Evolutionary conservation across 306 rosid genomes (phyloP).

Genomic region (Quercus cerris): DNA sequence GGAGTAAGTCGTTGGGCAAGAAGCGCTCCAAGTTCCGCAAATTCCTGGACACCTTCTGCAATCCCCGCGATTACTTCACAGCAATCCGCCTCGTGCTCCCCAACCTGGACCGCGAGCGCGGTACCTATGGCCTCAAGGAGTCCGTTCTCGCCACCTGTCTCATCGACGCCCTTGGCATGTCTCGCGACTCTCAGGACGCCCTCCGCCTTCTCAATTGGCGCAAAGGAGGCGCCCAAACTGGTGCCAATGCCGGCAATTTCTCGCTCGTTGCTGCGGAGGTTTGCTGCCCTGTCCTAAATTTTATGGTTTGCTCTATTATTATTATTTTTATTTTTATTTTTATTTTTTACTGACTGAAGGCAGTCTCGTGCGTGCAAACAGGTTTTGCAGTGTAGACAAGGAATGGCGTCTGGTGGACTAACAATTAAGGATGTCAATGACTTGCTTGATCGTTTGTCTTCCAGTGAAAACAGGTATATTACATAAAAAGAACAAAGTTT

Average conservation of each 20-base stretch:
- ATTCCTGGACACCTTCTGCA: slow-evolving; percentile 78
- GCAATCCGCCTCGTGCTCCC: slow-evolving; percentile 84
- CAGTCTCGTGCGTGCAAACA: slow-evolving; percentile 17
- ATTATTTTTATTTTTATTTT: not conserved
- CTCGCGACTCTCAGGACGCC: slow-evolving; percentile 82
- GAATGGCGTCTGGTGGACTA: slow-evolving; percentile 71
- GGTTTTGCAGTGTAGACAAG: slow-evolving; percentile 87
- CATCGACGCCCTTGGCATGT: slow-evolving; percentile 79
- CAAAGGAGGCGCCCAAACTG: slow-evolving; percentile 72
- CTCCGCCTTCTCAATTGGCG: slow-evolving; percentile 89
- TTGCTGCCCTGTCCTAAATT: no score
- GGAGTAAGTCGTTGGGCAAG: slow-evolving; percentile 58
- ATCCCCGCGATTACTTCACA: slow-evolving; percentile 47
- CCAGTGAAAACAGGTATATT: slow-evolving; percentile 63
- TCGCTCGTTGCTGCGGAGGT: slow-evolving; percentile 85
- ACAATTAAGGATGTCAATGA: slow-evolving; percentile 76
- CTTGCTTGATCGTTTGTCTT: slow-evolving; percentile 75
- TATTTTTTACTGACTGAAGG: not conserved
- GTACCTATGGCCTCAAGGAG: slow-evolving; percentile 86
- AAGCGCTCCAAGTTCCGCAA: slow-evolving; percentile 88
- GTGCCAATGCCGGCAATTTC: slow-evolving; percentile 74
- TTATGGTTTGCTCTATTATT: not conserved
- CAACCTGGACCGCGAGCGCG: slow-evolving; percentile 80
- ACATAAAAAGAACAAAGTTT: no score
- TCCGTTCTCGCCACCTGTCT: slow-evolving; percentile 80